Evolutionary conservation across 345 rosid species (phyloP).

Genomic region (Erodium maritimum): DNA sequence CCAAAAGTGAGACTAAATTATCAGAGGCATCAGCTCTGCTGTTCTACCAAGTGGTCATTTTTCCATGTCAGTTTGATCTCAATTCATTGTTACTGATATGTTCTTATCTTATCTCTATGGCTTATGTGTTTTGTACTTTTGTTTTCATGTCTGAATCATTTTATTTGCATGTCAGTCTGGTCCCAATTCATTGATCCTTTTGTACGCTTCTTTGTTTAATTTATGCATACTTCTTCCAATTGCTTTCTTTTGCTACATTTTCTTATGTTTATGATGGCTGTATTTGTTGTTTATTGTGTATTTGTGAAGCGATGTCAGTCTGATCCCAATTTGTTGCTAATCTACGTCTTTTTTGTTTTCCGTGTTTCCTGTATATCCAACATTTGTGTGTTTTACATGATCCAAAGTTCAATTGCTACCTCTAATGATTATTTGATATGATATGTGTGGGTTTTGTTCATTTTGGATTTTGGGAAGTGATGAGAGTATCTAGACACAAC

Average conservation of each 20-base stretch:
- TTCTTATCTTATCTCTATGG: background rate
- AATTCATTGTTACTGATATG: background rate
- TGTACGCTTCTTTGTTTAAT: too few relatives aligned
- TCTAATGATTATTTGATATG: background rate
- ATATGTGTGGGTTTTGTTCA: background rate
- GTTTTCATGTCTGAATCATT: background rate
- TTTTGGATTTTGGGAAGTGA: slow-evolving; percentile 29
- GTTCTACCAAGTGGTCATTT: slow-evolving; percentile 4
- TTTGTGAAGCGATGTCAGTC: too few relatives aligned
- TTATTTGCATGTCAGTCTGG: too few relatives aligned
- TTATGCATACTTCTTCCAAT: too few relatives aligned
- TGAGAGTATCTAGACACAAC: slow-evolving; percentile 19
- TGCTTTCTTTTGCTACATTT: background rate
- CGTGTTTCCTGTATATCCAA: too few relatives aligned
- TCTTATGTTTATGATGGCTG: too few relatives aligned
- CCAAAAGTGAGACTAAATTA: background rate
- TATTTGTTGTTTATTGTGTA: too few relatives aligned
- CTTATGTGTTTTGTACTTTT: background rate
- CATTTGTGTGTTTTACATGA: too few relatives aligned
- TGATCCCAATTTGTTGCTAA: too few relatives aligned
- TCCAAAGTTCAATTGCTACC: too few relatives aligned
- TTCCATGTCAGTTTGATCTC: slow-evolving; percentile 58
- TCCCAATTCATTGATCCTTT: too few relatives aligned
- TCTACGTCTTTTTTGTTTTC: too few relatives aligned
- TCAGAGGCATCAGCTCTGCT: background rate